phyloP scores from a whole-genome alignment of 495 filamentous ascomycete species.

The Penicillium chermesinum region DNA sequence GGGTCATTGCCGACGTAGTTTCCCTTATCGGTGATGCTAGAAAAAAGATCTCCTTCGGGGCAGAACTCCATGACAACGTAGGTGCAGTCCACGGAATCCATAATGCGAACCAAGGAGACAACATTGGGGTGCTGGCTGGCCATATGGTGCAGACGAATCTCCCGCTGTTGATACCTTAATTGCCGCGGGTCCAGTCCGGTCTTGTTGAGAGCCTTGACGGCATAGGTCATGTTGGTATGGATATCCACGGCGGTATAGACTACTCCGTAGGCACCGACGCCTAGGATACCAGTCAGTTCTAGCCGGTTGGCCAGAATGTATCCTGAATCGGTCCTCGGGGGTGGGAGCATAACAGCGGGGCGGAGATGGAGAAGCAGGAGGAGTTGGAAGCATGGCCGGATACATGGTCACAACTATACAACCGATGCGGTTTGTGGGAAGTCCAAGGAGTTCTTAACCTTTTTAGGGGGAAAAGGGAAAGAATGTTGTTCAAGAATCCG shows the following conservation, averaged over 20 bases:
- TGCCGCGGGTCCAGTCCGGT: slow-evolving; percentile 82
- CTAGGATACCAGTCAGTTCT: slow-evolving; percentile 78
- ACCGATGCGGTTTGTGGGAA: neutral
- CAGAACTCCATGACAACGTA: slow-evolving; percentile 98
- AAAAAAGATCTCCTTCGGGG: slow-evolving; percentile 94
- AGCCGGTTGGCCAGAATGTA: slow-evolving; percentile 75
- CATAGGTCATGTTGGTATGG: slow-evolving; percentile 74
- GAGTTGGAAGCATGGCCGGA: slow-evolving; percentile 55
- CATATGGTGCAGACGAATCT: slow-evolving; percentile 85
- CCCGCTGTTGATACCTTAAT: slow-evolving; percentile 81
- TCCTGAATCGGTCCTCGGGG: slow-evolving; percentile 84
- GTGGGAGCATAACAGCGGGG: slow-evolving; percentile 39
- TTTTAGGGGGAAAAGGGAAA: slow-evolving; percentile 1
- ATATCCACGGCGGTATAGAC: slow-evolving; percentile 93
- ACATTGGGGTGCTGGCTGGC: slow-evolving; percentile 89
- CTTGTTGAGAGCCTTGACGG: slow-evolving; percentile 96
- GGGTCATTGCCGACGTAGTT: slow-evolving; percentile 90
- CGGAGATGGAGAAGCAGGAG: slow-evolving; percentile 50
- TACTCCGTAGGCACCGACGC: slow-evolving; percentile 92
- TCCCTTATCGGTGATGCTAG: slow-evolving; percentile 91
- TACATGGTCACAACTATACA: slow-evolving; percentile 27
- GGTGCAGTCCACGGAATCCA: slow-evolving; percentile 88
- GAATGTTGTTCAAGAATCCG: neutral
- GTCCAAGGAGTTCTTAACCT: slow-evolving; percentile 1
- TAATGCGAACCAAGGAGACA: slow-evolving; percentile 88